Conservation (phyloP, 2,329 filamentous ascomycete genomes). For the Graphilbum fragrans region DNA sequence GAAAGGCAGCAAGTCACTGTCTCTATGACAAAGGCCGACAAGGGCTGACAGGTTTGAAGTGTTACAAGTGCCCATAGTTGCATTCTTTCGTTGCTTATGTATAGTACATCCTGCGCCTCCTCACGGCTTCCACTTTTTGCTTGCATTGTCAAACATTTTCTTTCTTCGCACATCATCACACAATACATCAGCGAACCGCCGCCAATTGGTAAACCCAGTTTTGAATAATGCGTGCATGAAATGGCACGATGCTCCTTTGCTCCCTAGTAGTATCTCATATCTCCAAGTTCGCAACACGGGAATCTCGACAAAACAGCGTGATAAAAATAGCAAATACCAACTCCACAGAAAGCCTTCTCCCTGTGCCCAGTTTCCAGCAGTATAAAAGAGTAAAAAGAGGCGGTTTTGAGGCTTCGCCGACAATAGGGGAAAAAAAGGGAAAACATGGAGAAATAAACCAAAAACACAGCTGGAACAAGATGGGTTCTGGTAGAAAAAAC, state of each 20-base stretch:
- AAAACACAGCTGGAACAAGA: neutral
- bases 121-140: too few relatives aligned
- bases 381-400: conserved; percentile 3
- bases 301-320: conserved; percentile 7
- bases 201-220: conserved; percentile 6
- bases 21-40: too few relatives aligned
- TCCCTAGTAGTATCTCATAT: conserved; percentile 5
- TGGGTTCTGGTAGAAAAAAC: neutral
- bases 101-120: too few relatives aligned
- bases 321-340: conserved; percentile 8
- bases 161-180: too few relatives aligned
- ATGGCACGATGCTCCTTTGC: conserved; percentile 7
- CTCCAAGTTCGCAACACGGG: conserved; percentile 8
- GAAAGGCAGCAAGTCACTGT: too few relatives aligned
- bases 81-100: too few relatives aligned
- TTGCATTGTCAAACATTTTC: too few relatives aligned
- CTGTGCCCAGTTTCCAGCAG: conserved; percentile 5
- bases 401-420: neutral
- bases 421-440: neutral
- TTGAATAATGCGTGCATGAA: conserved; percentile 3
- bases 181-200: conserved; percentile 4
- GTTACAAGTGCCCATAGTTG: too few relatives aligned
- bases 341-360: conserved; percentile 9
- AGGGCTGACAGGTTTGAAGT: too few relatives aligned
- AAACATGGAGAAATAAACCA: neutral